Base-by-base conservation (phyloP, 495 filamentous ascomycete species). In the Penicillium antarcticum region DNA sequence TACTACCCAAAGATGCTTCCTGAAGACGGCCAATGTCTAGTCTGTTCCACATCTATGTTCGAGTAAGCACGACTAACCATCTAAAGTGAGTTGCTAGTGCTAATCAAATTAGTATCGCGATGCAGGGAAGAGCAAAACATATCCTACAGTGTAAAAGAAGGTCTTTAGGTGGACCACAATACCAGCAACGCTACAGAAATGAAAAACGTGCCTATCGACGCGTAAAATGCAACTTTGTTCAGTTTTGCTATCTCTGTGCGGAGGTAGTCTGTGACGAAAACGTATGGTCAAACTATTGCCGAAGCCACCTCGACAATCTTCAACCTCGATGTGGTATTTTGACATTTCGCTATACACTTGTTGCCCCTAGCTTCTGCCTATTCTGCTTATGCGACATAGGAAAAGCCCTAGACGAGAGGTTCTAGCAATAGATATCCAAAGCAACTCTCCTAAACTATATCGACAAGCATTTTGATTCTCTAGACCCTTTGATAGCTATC, bases 161-260 rank as follows among this genome's bases (percentile, higher is more conserved):
- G 33, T 52, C 43, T 10, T 45, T 65, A 16, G 48, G 51, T 44
- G 42, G 48, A 19, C 45, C 48, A 32, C 52, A 40, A 35, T 65
- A 65, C 23, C 40, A 65, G 43, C 43, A 65, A 26, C 45, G 37
- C 21, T 65, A 58, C 37, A 60, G 26, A 16, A 64, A 64, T 44
- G 31, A 54, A 7, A 65, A 61, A 17, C 52, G 52, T 17, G 57
- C 57, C 12, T 42, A 61, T 49, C 46, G 53, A 35, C 50, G 47
- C 24, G 42, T 49, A 14, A 32, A 56, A 4, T 52, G 53, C 5
- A 40, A 14, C 21, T 62, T 58, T 42, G 12, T 62, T 34, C 41
- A 62, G 33, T 62, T 58, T 31, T 62, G 48, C 21, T 62, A 62
- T 45, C 41, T 56, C 5, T 62, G 41, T 31, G 45, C 42, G 5